These are phyloP conservation scores for Letharia columbiana DNA, from an alignment of 495 filamentous ascomycete genomes.

Conservation along the genomic window DNA sequence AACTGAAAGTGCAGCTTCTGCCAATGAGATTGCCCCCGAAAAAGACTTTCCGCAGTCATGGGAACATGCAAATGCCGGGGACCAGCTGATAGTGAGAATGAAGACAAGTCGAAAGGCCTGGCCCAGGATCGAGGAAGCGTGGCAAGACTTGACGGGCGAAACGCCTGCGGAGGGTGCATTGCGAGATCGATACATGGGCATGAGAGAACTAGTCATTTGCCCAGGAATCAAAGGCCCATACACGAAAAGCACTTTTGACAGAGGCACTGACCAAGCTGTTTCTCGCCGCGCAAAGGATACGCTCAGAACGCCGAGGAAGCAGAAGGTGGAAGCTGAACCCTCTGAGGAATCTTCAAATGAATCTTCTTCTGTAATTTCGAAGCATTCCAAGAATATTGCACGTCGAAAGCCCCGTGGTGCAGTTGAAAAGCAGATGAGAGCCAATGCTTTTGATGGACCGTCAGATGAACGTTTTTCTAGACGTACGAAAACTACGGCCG, in stretches of 20 bases:
- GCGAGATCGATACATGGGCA: not conserved
- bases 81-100: not conserved
- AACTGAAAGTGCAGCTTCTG: not conserved
- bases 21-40: not conserved
- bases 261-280: not conserved
- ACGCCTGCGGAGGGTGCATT: not conserved
- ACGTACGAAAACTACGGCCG: not conserved
- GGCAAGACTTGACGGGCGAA: not conserved
- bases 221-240: not conserved
- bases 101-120: not conserved
- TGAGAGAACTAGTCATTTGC: not conserved
- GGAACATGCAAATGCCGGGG: not conserved
- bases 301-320: not conserved
- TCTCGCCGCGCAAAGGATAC: not conserved
- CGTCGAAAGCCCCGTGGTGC: not conserved
- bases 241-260: not conserved
- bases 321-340: not conserved
- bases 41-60: conserved; percentile 1
- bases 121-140: not conserved
- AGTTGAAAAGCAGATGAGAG: not conserved
- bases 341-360: not conserved
- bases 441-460: not conserved
- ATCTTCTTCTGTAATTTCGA: not conserved
- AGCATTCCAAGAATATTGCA: not conserved
- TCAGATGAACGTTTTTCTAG: not conserved